phyloP scores from a whole-genome alignment of 2,329 filamentous ascomycete genomes.

The Coccinonectria pachysandricola region DNA sequence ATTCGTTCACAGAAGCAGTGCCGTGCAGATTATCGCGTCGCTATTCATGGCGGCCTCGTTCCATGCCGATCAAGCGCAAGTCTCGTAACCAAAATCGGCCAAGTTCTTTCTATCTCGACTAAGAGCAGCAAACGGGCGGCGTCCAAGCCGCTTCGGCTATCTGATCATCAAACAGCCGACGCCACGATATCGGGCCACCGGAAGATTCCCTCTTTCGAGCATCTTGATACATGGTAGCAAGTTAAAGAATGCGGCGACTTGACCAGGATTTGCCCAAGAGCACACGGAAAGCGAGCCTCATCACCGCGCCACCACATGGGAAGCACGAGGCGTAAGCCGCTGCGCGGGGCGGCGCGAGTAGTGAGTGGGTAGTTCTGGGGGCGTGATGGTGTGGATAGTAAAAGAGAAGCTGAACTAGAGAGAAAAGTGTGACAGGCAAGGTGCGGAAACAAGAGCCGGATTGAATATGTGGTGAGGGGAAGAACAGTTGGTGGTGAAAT shows the following conservation, averaged over 20 bases:
- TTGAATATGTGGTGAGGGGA: constrained; percentile 1
- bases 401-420: constrained; percentile 2
- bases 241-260: too few relatives aligned
- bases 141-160: constrained; percentile 17
- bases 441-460: constrained; percentile 1
- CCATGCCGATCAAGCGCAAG: constrained; percentile 6
- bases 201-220: constrained; percentile 14
- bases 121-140: constrained; percentile 6
- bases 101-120: neutral
- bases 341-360: constrained; percentile 7
- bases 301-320: constrained; percentile 16
- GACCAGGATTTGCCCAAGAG: neutral
- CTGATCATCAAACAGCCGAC: constrained; percentile 19
- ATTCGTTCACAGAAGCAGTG: neutral
- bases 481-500: constrained; percentile 1
- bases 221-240: neutral
- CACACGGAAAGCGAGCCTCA: neutral
- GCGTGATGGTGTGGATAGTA: too few relatives aligned
- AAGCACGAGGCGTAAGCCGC: constrained; percentile 9
- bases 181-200: constrained; percentile 12
- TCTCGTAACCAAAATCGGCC: too few relatives aligned
- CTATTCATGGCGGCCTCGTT: neutral
- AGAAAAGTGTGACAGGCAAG: constrained; percentile 1
- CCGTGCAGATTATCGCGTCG: neutral
- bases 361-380: too few relatives aligned